Percentiles rank a stretch among this genome's conserved stretches.
These are phyloP conservation scores for Naganishia kalamii DNA, from an alignment of 768 basidiomycete genomes.

Conservation along the genomic window DNA sequence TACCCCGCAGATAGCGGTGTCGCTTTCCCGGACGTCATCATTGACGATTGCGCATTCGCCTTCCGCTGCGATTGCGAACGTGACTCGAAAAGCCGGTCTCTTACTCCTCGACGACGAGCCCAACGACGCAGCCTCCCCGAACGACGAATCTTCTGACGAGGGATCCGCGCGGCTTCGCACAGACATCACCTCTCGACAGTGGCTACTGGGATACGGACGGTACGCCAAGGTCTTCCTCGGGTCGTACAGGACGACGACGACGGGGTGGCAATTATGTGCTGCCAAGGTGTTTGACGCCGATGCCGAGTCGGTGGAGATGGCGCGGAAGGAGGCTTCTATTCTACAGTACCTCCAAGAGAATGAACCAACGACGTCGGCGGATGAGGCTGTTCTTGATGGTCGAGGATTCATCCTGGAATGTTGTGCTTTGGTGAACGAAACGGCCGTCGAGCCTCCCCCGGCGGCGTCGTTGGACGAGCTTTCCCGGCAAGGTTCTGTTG, in stretches of 20 bases:
- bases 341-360: neutral
- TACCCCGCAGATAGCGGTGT: neutral
- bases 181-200: neutral
- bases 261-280: slow-evolving; percentile 47
- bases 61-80: neutral
- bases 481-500: neutral
- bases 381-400: neutral
- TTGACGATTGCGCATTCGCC: neutral
- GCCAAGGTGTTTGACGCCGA: slow-evolving; percentile 47
- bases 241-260: slow-evolving; percentile 26
- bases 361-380: no score
- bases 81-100: neutral
- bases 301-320: slow-evolving; percentile 46
- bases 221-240: slow-evolving; percentile 40
- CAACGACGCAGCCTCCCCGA: neutral
- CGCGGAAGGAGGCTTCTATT: slow-evolving; percentile 42
- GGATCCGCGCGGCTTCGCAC: neutral
- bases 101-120: neutral
- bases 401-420: neutral
- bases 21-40: neutral
- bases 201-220: slow-evolving; percentile 36
- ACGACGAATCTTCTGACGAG: neutral
- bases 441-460: neutral
- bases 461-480: neutral
- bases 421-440: neutral